phyloP scores from a whole-genome alignment of 2,329 filamentous ascomycete species.

The Monosporascus sp. region DNA sequence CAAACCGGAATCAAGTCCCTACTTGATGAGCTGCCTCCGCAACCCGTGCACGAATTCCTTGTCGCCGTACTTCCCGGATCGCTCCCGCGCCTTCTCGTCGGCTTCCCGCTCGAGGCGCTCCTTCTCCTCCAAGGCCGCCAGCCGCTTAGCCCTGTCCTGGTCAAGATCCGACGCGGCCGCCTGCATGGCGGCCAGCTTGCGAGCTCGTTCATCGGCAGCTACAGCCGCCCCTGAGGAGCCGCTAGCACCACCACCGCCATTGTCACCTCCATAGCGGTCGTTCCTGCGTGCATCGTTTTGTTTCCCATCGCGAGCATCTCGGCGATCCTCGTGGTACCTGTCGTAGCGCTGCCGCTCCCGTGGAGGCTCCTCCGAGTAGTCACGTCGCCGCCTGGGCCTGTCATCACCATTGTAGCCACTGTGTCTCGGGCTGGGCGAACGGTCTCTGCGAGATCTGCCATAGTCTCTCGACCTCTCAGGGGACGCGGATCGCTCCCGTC shows the following conservation, averaged over 20 bases:
- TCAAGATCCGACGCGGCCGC: conserved; percentile 65
- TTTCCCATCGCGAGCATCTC: conserved; percentile 19
- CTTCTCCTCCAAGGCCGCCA: conserved; percentile 60
- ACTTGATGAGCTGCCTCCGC: conserved; percentile 46
- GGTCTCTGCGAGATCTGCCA: conserved; percentile 20
- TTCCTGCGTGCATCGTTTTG: conserved; percentile 15
- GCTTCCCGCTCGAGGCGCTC: conserved; percentile 61
- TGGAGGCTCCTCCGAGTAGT: conserved; percentile 20
- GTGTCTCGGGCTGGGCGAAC: conserved; percentile 27
- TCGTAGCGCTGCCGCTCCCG: conserved; percentile 17
- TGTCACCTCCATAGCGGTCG: conserved; percentile 11
- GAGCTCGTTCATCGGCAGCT: conserved; percentile 50
- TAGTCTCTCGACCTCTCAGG: conserved; percentile 12
- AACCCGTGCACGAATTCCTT: conserved; percentile 60
- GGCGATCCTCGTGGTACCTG: conserved; percentile 18
- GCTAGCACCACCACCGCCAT: conserved; percentile 30
- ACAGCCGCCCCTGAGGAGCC: conserved; percentile 9
- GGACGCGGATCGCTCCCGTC: conserved; percentile 15
- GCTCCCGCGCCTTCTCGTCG: conserved; percentile 58
- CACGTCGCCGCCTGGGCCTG: conserved; percentile 26
- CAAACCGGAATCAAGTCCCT: neutral
- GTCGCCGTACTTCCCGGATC: conserved; percentile 57
- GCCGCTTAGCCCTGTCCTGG: conserved; percentile 60
- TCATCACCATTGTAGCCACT: conserved; percentile 22
- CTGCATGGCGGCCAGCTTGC: conserved; percentile 69